Percentiles rank a stretch among this genome's conserved stretches.
Evolutionary conservation across 2,329 filamentous ascomycete species (phyloP).

Genomic region (Colletotrichum nymphaeae): DNA sequence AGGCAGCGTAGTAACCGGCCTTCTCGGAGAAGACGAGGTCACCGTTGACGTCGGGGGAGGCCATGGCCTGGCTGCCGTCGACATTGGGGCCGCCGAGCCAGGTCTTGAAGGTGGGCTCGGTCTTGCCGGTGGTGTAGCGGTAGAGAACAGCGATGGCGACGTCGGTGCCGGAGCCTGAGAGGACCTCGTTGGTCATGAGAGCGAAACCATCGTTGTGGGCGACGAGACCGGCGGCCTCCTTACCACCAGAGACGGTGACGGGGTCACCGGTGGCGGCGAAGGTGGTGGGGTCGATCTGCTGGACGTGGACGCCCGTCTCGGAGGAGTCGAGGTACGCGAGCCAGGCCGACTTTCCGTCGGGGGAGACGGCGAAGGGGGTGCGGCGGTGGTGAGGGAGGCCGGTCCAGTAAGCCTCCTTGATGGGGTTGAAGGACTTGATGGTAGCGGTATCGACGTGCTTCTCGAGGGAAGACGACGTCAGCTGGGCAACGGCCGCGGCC

Average conservation of each 20-base stretch:
- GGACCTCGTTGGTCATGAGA: slow-evolving; percentile 68
- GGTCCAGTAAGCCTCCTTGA: slow-evolving; percentile 72
- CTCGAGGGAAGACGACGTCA: slow-evolving; percentile 40
- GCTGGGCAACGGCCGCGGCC: slow-evolving; percentile 35
- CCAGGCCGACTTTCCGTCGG: slow-evolving; percentile 68
- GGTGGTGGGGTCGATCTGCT: slow-evolving; percentile 64
- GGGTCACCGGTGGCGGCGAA: slow-evolving; percentile 64
- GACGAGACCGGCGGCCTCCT: slow-evolving; percentile 70
- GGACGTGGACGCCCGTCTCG: slow-evolving; percentile 66
- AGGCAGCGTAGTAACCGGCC: slow-evolving; percentile 68
- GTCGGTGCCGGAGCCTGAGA: slow-evolving; percentile 61
- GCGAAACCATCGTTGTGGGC: slow-evolving; percentile 73
- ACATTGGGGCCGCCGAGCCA: slow-evolving; percentile 68
- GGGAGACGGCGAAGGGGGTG: slow-evolving; percentile 71
- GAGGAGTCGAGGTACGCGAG: slow-evolving; percentile 69
- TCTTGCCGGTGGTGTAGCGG: slow-evolving; percentile 63
- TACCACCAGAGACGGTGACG: slow-evolving; percentile 63
- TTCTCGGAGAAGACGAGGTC: slow-evolving; percentile 70
- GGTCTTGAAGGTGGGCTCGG: slow-evolving; percentile 65
- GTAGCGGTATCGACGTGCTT: slow-evolving; percentile 55
- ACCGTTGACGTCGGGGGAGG: slow-evolving; percentile 70
- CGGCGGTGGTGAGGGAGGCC: slow-evolving; percentile 69
- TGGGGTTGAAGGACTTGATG: slow-evolving; percentile 64
- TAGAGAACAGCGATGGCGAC: slow-evolving; percentile 69
- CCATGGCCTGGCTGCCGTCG: slow-evolving; percentile 56